These are phyloP conservation scores for Yarrowia galli DNA, from an alignment of 1,139 yeast species.

Conservation along the genomic window DNA sequence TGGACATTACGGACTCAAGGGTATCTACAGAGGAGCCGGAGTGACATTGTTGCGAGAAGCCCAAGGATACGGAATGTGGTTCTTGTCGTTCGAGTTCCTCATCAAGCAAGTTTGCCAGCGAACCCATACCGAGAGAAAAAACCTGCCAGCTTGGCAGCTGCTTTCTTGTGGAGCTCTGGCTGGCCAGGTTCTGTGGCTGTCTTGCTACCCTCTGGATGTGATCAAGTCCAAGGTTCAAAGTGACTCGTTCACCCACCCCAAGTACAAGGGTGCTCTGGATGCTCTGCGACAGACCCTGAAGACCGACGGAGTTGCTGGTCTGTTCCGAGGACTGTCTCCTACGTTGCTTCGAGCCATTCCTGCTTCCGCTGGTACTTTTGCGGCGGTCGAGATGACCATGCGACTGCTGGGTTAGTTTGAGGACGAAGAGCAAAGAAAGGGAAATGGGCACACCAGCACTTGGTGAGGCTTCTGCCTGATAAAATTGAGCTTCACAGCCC, in stretches of 20 bases:
- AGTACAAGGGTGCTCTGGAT: constrained; percentile 57
- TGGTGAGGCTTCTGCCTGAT: no score
- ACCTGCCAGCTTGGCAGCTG: constrained; percentile 67
- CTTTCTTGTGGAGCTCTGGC: constrained; percentile 71
- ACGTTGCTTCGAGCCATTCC: constrained; percentile 75
- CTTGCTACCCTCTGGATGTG: constrained; percentile 75
- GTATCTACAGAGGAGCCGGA: constrained; percentile 65
- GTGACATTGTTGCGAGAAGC: constrained; percentile 71
- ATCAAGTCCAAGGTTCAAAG: constrained; percentile 74
- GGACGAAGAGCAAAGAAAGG: no score
- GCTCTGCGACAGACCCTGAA: constrained; percentile 59
- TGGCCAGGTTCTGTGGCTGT: constrained; percentile 75
- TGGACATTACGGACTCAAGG: constrained; percentile 47
- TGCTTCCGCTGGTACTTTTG: constrained; percentile 78
- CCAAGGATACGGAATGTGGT: constrained; percentile 88
- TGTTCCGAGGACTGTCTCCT: constrained; percentile 77
- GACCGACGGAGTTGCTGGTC: constrained; percentile 62
- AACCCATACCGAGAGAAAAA: constrained; percentile 53
- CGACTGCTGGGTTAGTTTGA: constrained; percentile 56
- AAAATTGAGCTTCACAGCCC: background rate
- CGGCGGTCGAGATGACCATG: constrained; percentile 74
- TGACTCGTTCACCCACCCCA: constrained; percentile 61
- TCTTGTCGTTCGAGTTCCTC: constrained; percentile 70
- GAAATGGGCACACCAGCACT: no score
- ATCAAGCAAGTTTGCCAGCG: constrained; percentile 42